Percentiles rank a stretch among this genome's conserved stretches.
Conservation (phyloP, 2,329 filamentous ascomycete species). For the Drechslerella coelobrocha region DNA sequence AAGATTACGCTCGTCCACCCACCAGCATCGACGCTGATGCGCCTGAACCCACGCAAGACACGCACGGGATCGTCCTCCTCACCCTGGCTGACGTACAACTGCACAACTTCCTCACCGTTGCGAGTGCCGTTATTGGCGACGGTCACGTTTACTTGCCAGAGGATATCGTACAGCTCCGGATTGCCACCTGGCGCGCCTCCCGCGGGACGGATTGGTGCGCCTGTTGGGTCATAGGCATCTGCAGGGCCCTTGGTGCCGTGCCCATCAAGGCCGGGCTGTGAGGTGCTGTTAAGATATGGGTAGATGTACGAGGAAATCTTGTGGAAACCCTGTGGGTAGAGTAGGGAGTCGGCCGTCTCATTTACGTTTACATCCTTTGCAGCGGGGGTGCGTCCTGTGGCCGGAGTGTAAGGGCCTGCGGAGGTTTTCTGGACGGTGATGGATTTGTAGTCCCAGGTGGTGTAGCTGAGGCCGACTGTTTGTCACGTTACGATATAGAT, state of each 20-base stretch:
- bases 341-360: slow-evolving; percentile 67
- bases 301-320: slow-evolving; percentile 67
- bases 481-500: background rate
- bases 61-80: slow-evolving; percentile 73
- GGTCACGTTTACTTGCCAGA: slow-evolving; percentile 72
- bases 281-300: slow-evolving; percentile 72
- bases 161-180: slow-evolving; percentile 69
- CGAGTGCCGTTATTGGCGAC: slow-evolving; percentile 74
- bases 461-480: slow-evolving; percentile 74
- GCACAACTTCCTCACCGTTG: slow-evolving; percentile 73
- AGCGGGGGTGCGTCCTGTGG: slow-evolving; percentile 63
- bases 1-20: slow-evolving; percentile 66
- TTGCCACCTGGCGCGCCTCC: slow-evolving; percentile 69
- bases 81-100: slow-evolving; percentile 82
- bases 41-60: slow-evolving; percentile 80
- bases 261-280: slow-evolving; percentile 65
- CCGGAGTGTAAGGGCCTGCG: slow-evolving; percentile 62
- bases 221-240: slow-evolving; percentile 64
- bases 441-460: slow-evolving; percentile 76
- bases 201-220: slow-evolving; percentile 69
- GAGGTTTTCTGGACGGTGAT: slow-evolving; percentile 65
- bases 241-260: slow-evolving; percentile 71
- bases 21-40: slow-evolving; percentile 72
- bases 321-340: slow-evolving; percentile 69
- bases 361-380: slow-evolving; percentile 65